Base-by-base conservation (phyloP, 2,329 filamentous ascomycete genomes). In the Cercospora janseana region DNA sequence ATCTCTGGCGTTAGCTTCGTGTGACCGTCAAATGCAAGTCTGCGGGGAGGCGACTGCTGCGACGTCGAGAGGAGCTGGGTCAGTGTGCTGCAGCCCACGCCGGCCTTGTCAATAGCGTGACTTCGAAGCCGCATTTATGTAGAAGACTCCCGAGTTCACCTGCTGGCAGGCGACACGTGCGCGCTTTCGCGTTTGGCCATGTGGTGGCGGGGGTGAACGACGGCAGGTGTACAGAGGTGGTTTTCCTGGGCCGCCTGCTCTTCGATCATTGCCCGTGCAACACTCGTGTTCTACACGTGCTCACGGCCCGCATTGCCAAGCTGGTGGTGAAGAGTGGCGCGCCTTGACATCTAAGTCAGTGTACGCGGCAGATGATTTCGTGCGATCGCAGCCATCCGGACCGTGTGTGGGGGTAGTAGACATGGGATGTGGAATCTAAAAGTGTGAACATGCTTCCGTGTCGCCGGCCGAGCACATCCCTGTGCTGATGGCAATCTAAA, bases 1-100 rank as follows among this genome's bases (percentile, higher is more conserved):
- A 21, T n/a, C 23, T 49, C 27, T 42, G 46, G 24, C 37, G 37
- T 44, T 41, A 49, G 46, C 37, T 42, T 49, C 29, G 46, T 43
- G 46, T 49, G 24, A 49, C 46, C 38, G 23, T 47, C 23, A 38
- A n/a, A 34, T 34, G 45, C 31, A 29, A 23, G 37, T 27, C 27
- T 40, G 20, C 13, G 20, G 47, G 21, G 43, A 41, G 21, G 37
- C 43, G 7, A 26, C 26, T 6, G 34, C 4, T 13, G 38, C 16
- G 16, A 21, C 8, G 18, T 3, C 23, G 23, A n/a, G 37, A 27
- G 27, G 31, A n/a, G n/a, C 21, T 28, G 23, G 35, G 35, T 13
- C 15, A 53, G 58, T 4, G 73, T 57, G 0, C 88, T 88, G 0
- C 80, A 28, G 31, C 31, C 23, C 18, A 82, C 64, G 79, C 80